These are phyloP conservation scores for Aspergillus fructus DNA, from an alignment of 2,329 filamentous ascomycete genomes.

Conservation along the genomic window DNA sequence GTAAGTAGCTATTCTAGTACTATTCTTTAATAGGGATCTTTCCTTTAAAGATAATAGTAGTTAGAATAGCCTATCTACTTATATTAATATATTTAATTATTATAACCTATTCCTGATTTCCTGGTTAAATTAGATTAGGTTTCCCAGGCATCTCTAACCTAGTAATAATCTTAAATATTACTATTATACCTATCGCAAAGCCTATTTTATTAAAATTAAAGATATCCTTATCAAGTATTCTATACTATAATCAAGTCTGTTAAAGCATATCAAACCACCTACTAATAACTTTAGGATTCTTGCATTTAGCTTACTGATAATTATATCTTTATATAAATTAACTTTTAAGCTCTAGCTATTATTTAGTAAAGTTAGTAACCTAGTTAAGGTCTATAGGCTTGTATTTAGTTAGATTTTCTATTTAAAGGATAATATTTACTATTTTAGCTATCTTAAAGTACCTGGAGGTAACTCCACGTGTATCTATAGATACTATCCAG, in stretches of 20 bases:
- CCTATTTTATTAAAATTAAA: constrained; percentile 22
- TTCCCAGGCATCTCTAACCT: not conserved
- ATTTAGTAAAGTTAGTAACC: constrained; percentile 11
- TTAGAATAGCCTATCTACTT: no score
- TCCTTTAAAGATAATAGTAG: constrained; percentile 10
- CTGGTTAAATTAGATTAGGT: not conserved
- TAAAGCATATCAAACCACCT: not conserved
- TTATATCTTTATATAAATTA: constrained; percentile 7
- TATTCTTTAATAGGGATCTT: not conserved
- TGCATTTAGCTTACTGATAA: constrained; percentile 7
- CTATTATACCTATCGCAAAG: constrained; percentile 19
- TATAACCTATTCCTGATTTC: no score
- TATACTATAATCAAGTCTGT: constrained; percentile 8
- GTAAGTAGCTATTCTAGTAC: not conserved
- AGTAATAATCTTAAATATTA: constrained; percentile 10
- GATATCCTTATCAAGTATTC: constrained; percentile 14
- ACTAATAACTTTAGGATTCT: not conserved
- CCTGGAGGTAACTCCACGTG: not conserved
- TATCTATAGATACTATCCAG: constrained; percentile 10
- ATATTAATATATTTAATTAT: not conserved
- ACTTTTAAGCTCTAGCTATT: not conserved
- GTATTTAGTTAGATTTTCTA: not conserved
- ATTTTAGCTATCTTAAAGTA: constrained; percentile 8
- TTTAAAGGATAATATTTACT: constrained; percentile 10
- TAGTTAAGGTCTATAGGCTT: constrained; percentile 9